Percentiles rank a stretch among this genome's conserved stretches.
Evolutionary conservation across 2,329 filamentous ascomycete species (phyloP).

Genomic region (Neonectria magnoliae): DNA sequence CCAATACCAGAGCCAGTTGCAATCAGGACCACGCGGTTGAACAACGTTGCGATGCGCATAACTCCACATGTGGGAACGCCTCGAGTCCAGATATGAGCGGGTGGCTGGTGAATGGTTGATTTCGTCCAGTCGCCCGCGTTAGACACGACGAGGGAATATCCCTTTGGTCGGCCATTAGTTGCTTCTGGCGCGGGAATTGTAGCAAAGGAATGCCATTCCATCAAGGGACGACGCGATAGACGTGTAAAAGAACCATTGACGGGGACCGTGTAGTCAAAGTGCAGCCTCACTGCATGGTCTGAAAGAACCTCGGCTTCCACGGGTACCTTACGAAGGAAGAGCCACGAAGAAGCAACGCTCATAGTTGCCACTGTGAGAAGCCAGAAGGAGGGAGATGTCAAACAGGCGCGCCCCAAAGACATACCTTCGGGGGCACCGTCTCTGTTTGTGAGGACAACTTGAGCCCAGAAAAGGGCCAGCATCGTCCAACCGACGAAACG

Average conservation of each 20-base stretch:
- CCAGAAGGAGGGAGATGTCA: constrained; percentile 66
- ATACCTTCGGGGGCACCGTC: constrained; percentile 47
- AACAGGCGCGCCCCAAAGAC: constrained; percentile 50
- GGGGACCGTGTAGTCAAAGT: constrained; percentile 72
- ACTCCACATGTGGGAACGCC: constrained; percentile 75
- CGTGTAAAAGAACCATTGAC: constrained; percentile 60
- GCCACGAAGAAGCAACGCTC: constrained; percentile 77
- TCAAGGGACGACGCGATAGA: constrained; percentile 69
- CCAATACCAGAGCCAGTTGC: constrained; percentile 80
- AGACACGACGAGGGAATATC: constrained; percentile 75
- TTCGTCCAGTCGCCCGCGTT: constrained; percentile 81
- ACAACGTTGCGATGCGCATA: constrained; percentile 72
- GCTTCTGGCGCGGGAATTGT: constrained; percentile 70
- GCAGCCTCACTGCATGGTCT: constrained; percentile 76
- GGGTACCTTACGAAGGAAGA: constrained; percentile 72
- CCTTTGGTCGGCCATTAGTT: constrained; percentile 43
- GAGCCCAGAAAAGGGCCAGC: constrained; percentile 72
- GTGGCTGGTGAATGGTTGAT: constrained; percentile 69
- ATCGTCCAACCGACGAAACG: constrained; percentile 77
- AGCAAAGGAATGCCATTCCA: constrained; percentile 81
- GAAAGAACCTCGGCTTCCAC: constrained; percentile 77
- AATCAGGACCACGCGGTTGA: constrained; percentile 73
- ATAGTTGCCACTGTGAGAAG: constrained; percentile 70
- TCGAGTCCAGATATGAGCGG: constrained; percentile 71
- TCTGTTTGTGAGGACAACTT: constrained; percentile 64